Percentiles rank a stretch among this genome's conserved stretches.
These are phyloP conservation scores for Termitomyces sp. DNA, from an alignment of 768 basidiomycete genomes.

Conservation along the genomic window DNA sequence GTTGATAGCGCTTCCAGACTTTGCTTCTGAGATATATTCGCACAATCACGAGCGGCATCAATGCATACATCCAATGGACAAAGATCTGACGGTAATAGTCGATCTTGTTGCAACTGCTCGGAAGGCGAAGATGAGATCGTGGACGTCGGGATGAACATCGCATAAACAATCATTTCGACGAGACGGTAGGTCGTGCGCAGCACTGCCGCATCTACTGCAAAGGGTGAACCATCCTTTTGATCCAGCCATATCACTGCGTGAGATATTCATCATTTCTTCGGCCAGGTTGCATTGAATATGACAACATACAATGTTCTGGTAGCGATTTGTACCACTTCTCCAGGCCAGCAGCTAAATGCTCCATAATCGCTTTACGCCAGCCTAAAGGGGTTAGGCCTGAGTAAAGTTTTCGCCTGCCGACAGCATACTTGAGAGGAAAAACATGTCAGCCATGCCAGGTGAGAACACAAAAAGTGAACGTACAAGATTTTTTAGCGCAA, in stretches of 20 bases:
- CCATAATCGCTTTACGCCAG: slow-evolving; percentile 56
- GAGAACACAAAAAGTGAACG: slow-evolving; percentile 18
- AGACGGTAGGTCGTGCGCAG: slow-evolving; percentile 59
- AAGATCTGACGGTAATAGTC: slow-evolving; percentile 27
- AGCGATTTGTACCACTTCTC: slow-evolving; percentile 69
- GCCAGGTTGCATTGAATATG: background rate
- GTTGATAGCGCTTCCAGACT: slow-evolving; percentile 40
- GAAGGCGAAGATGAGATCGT: background rate
- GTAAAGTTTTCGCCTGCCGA: slow-evolving; percentile 59
- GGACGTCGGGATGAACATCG: slow-evolving; percentile 53
- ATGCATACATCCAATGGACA: slow-evolving; percentile 56
- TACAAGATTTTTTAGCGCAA: slow-evolving; percentile 66
- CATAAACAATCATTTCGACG: slow-evolving; percentile 54
- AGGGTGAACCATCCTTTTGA: slow-evolving; percentile 39
- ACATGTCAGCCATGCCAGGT: background rate
- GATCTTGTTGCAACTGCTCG: slow-evolving; percentile 1
- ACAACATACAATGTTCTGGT: slow-evolving; percentile 58
- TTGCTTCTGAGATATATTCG: slow-evolving; percentile 54
- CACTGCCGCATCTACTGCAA: slow-evolving; percentile 54
- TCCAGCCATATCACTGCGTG: slow-evolving; percentile 58
- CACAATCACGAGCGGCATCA: slow-evolving; percentile 57
- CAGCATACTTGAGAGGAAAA: slow-evolving; percentile 51
- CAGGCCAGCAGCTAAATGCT: slow-evolving; percentile 65
- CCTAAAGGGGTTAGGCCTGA: slow-evolving; percentile 47
- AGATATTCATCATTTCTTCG: background rate